Conservation (phyloP, 306 rosid species). For the Quercus aquifolioides region DNA sequence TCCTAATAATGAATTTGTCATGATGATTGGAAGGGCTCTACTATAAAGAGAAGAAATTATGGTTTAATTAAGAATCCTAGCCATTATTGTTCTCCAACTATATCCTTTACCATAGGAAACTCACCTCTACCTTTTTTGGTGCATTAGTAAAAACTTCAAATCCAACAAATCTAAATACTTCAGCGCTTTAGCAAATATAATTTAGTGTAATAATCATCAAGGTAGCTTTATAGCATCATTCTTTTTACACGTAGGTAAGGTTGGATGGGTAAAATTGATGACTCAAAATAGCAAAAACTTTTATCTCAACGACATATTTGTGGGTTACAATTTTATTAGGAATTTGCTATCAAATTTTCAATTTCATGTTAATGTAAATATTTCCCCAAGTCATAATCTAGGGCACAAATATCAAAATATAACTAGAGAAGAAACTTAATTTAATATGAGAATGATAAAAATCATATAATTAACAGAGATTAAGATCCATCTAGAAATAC, state of each 20-base stretch:
- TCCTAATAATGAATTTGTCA: not conserved
- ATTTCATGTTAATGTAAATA: not conserved
- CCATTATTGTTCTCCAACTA: not conserved
- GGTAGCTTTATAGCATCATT: not conserved
- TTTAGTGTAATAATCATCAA: not conserved
- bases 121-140: not conserved
- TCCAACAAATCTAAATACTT: not conserved
- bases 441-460: no score
- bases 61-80: slow-evolving; percentile 1
- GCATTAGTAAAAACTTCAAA: no score
- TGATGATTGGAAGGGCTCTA: not conserved
- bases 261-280: not conserved
- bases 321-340: no score
- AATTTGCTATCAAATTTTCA: not conserved
- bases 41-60: not conserved
- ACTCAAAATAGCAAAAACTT: not conserved
- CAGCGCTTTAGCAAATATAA: not conserved
- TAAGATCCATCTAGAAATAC: no score
- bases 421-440: no score
- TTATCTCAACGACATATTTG: no score
- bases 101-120: not conserved
- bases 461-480: no score
- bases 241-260: not conserved
- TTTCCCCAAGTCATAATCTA: no score
- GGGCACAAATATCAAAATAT: no score